Base-by-base conservation (phyloP, 768 basidiomycete genomes). In the Leccinum uliginosum region DNA sequence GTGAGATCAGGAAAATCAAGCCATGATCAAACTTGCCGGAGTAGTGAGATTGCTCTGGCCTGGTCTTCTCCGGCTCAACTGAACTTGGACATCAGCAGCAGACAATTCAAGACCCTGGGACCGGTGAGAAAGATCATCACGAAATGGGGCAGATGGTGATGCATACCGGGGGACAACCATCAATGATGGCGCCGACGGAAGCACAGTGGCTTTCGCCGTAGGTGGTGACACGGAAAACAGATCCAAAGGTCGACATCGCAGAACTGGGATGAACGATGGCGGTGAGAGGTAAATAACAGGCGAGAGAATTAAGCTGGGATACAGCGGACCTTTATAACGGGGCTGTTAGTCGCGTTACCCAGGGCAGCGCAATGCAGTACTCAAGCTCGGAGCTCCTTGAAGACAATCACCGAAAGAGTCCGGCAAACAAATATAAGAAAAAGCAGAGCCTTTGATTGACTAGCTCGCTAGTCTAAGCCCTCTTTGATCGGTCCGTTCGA, bases 121-220 rank as follows among this genome's bases (percentile, higher is more conserved):
- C 38, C 43, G 23, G 57, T 70, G 49, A 63, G 56, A 19, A 17
- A 45, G 52, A 61, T 55, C 46, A 45, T 62, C 54, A 32, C 45
- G 27, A 24, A 35, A 34, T 63, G 54, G 46, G 35, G 1, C 44
- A 23, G 21, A 21, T 32, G 50, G 53, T 47, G 56, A 53, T 29
- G 74, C 84, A 55, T 73, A 97, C 96, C 38, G 96, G 96, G 53
- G 96, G 96, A 62, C 93, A 93, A 32, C 97, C 97, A 70, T 98
- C 97, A 65, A 99, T 85, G 73, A 99, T 98, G 34, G 92, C 93
- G 14, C 97, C 97, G 34, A 98, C 97, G 14, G 93, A 95, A 29
- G 91, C 84, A 70, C 97, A 98, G 71, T 99, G 97, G 61, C 91
- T 93, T 78, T 99, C 97, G 57, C 97, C 97, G 69, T 91, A 99